Percentiles rank a stretch among this genome's conserved stretches.
These are phyloP conservation scores for Polyplosphaeria fusca DNA, from an alignment of 495 filamentous ascomycete species.

Conservation along the genomic window DNA sequence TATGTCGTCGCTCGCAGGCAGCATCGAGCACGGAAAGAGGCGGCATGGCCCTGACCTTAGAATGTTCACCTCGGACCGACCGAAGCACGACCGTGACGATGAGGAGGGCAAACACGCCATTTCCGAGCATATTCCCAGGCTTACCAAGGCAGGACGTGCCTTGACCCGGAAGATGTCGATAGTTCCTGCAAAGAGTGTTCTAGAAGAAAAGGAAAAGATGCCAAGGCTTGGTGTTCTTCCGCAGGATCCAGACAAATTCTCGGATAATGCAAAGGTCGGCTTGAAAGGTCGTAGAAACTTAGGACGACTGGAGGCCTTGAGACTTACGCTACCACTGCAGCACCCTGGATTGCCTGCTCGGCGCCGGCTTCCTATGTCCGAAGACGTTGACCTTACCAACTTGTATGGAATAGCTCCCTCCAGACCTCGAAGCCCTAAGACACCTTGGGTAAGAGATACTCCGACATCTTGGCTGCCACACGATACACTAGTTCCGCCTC, in stretches of 20 bases:
- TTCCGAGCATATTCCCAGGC: not conserved
- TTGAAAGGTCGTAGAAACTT: conserved; percentile 26
- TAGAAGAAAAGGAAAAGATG: not conserved
- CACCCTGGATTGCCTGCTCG: conserved; percentile 18
- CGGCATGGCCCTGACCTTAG: conserved; percentile 2
- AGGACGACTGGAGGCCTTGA: conserved; percentile 12
- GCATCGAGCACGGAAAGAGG: not conserved
- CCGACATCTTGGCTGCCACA: not conserved
- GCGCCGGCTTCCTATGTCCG: conserved; percentile 3
- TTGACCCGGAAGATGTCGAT: not conserved
- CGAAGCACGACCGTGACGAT: not conserved
- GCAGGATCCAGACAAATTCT: not conserved
- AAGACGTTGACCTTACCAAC: not conserved
- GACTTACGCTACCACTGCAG: conserved; percentile 15
- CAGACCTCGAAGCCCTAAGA: conserved; percentile 24
- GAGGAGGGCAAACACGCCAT: not conserved
- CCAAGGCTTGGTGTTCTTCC: not conserved
- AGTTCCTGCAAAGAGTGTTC: not conserved
- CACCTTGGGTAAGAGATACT: conserved; percentile 5
- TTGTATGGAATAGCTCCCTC: not conserved
- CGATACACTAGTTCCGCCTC: not conserved
- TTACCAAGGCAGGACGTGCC: not conserved
- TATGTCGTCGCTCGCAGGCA: not conserved
- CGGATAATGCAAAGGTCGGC: not conserved
- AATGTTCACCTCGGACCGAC: not conserved